A percentile compares a stretch with the other conserved stretches of the same genome.
These are phyloP conservation scores for Protomyces lactucae-debilis DNA, from an alignment of 1,139 yeast species.

Conservation along the genomic window DNA sequence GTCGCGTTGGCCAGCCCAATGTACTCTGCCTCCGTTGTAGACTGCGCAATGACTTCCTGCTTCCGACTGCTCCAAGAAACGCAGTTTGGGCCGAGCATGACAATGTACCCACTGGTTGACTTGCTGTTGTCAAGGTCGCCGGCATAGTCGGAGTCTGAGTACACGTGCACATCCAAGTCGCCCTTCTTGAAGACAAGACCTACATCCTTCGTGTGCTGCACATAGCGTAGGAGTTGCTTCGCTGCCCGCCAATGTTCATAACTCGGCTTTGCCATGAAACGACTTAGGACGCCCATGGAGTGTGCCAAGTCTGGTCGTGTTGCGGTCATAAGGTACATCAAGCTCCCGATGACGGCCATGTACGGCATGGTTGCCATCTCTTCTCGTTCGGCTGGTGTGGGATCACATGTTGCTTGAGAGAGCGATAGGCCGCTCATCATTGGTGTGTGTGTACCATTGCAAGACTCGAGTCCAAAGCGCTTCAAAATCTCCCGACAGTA, in stretches of 20 bases:
- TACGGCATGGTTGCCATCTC: background rate
- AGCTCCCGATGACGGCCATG: background rate
- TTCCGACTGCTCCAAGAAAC: conserved; percentile 32
- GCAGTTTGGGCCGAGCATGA: conserved; percentile 30
- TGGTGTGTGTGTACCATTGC: too few relatives aligned
- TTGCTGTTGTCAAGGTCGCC: conserved; percentile 15
- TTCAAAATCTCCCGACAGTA: too few relatives aligned
- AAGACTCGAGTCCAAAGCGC: too few relatives aligned
- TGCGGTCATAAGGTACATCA: background rate
- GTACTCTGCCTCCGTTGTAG: too few relatives aligned
- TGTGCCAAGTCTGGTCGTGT: conserved; percentile 32
- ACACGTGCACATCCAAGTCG: conserved; percentile 2
- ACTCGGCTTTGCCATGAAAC: conserved; percentile 26
- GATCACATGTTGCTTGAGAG: too few relatives aligned
- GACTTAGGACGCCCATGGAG: conserved; percentile 27
- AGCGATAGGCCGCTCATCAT: too few relatives aligned
- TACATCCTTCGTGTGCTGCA: conserved; percentile 2
- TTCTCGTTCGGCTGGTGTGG: background rate
- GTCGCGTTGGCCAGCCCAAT: too few relatives aligned
- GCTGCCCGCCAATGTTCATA: conserved; percentile 28
- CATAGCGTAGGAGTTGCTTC: conserved; percentile 25
- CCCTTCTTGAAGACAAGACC: background rate
- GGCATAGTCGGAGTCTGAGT: conserved; percentile 30
- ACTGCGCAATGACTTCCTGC: conserved; percentile 28
- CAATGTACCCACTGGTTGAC: conserved; percentile 32